Percentiles rank a stretch among this genome's conserved stretches.
These are phyloP conservation scores for Escovopsis sp. DNA, from an alignment of 2,329 filamentous ascomycete species.

Conservation along the genomic window DNA sequence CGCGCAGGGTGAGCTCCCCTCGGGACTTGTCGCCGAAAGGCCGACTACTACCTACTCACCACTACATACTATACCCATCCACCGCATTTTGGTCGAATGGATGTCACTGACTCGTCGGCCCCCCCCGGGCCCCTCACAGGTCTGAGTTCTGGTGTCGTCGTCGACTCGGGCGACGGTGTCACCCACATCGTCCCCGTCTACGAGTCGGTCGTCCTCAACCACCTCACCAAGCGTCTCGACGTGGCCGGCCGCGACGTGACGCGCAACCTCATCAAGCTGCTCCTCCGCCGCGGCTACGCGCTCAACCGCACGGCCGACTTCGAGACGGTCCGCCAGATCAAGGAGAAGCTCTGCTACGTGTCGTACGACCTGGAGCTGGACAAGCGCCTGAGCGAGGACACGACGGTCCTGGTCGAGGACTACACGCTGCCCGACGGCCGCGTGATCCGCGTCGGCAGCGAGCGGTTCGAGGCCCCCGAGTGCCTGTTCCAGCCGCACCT, in stretches of 20 bases:
- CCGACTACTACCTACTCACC: too few species aligned
- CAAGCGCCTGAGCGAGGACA: conserved; percentile 91
- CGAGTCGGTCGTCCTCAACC: conserved; percentile 94
- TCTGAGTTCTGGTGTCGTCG: conserved; percentile 87
- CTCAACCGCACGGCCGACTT: conserved; percentile 98
- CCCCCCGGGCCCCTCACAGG: conserved; percentile 42
- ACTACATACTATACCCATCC: too few species aligned
- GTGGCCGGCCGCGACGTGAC: conserved; percentile 95
- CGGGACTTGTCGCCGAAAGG: neutral
- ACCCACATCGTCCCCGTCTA: conserved; percentile 98
- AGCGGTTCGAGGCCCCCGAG: conserved; percentile 94
- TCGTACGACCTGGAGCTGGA: conserved; percentile 96
- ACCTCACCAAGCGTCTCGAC: conserved; percentile 84
- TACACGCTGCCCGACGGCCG: conserved; percentile 95
- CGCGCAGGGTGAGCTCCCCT: conserved; percentile 58
- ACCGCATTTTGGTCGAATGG: neutral
- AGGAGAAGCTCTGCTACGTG: conserved; percentile 99
- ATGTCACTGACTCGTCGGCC: neutral
- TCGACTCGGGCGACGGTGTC: conserved; percentile 95
- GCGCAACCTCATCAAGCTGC: conserved; percentile 90
- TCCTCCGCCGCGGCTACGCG: conserved; percentile 86
- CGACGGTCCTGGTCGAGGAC: conserved; percentile 89
- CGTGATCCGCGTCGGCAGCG: conserved; percentile 89
- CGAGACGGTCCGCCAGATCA: conserved; percentile 97
- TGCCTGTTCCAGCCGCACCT: conserved; percentile 97